Conservation (phyloP, 768 basidiomycete genomes). For the Kwoniella botswanensis region DNA sequence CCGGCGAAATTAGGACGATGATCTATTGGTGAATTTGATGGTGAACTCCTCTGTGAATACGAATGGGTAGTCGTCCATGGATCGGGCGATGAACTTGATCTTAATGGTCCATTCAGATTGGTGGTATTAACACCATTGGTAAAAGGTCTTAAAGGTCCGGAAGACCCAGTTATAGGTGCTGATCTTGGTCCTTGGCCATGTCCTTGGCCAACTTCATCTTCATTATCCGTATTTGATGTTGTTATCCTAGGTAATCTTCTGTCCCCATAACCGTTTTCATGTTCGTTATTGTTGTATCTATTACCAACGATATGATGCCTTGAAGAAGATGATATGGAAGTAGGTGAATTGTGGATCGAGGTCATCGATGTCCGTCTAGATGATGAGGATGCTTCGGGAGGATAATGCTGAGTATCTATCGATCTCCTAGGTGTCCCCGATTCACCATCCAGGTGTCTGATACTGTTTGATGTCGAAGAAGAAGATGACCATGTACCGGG, state of each 20-base stretch:
- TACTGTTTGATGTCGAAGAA: slow-evolving; percentile 4
- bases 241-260: slow-evolving; percentile 30
- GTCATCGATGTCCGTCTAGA: slow-evolving; percentile 24
- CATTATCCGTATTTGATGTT: slow-evolving; percentile 26
- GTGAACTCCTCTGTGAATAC: slow-evolving; percentile 19
- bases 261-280: not conserved
- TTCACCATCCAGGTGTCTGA: slow-evolving; percentile 4
- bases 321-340: slow-evolving; percentile 28
- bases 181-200: slow-evolving; percentile 28
- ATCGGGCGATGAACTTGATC: slow-evolving; percentile 46
- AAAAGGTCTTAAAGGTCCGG: slow-evolving; percentile 23
- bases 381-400: slow-evolving; percentile 12
- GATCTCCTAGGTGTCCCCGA: slow-evolving; percentile 12
- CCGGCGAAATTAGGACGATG: slow-evolving; percentile 31
- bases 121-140: slow-evolving; percentile 11
- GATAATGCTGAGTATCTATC: slow-evolving; percentile 17
- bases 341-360: slow-evolving; percentile 29
- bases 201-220: not conserved
- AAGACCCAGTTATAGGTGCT: slow-evolving; percentile 31
- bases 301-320: slow-evolving; percentile 14
- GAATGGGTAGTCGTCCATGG: slow-evolving; percentile 29
- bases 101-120: slow-evolving; percentile 22
- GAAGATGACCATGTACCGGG: slow-evolving; percentile 20
- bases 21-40: slow-evolving; percentile 39
- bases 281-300: not conserved